These are phyloP conservation scores for Arthrobotrys conoides DNA, from an alignment of 2,329 filamentous ascomycete species.

Conservation along the genomic window DNA sequence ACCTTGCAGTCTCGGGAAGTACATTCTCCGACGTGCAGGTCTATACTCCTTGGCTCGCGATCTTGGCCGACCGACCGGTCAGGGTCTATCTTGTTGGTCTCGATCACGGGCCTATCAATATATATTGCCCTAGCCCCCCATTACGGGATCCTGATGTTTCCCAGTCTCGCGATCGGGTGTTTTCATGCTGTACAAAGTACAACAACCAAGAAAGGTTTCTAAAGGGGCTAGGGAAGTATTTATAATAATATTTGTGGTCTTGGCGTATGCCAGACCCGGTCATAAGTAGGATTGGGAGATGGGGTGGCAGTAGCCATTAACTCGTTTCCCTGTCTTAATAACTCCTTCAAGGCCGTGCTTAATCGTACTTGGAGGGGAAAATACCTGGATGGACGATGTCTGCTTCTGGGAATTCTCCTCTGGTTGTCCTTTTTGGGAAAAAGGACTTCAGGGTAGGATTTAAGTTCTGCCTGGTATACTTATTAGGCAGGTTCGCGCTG, in stretches of 20 bases:
- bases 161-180: too few species aligned
- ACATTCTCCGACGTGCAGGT: neutral
- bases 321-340: slow-evolving; percentile 14
- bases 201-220: too few species aligned
- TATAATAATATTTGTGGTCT: neutral
- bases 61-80: slow-evolving; percentile 10
- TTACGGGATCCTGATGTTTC: neutral
- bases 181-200: too few species aligned
- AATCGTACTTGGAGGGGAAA: neutral
- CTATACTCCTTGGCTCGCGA: neutral
- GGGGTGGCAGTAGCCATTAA: slow-evolving; percentile 4
- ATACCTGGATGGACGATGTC: neutral
- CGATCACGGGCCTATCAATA: neutral
- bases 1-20: neutral
- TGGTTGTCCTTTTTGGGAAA: neutral
- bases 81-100: too few species aligned
- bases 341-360: neutral
- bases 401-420: neutral
- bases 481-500: neutral
- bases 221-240: neutral
- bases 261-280: neutral
- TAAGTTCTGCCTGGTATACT: neutral
- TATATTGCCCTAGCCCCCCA: neutral
- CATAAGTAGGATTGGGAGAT: neutral
- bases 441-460: neutral